Base-by-base conservation (phyloP, 164 flowering plant genomes). In the Nymphaea colorata region DNA sequence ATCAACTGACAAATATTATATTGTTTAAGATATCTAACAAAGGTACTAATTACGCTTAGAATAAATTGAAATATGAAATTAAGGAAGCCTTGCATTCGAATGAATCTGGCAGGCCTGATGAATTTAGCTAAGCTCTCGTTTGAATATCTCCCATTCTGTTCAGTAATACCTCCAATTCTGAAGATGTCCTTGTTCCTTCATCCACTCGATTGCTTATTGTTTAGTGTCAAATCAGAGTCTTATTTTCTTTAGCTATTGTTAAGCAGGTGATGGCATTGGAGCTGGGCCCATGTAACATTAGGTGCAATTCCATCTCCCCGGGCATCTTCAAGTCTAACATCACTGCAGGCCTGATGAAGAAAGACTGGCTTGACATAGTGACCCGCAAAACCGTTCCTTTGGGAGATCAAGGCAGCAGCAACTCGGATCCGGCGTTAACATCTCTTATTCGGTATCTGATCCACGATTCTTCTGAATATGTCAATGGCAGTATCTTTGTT, bases 271-370 rank as follows among this genome's bases (percentile, higher is more conserved):
- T 82, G 81, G 78, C 81, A 12, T 4, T 82, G 65, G 83, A 79
- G 80, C 59, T 82, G 61, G 85, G 83, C 36, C 67, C 14, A 41
- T 62, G 69, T 53, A 76, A 75, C 41, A 82, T 80, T 64, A 71
- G 83, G 65, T 81, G 78, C 63, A 80, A 82, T 62, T 69, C 82
- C 3, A 77, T 80, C 64, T 62, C 77, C 25, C 85, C 83, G 7
- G 83, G 81, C n/a, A 41, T 80, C 15, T 80, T 80, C 68, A 76
- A 70, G 70, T 82, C 85, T 25, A 82, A 76, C 71, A 82, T 78
- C 62, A 80, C 82, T 3, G 71, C 75, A 62, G 70, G 65, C 2
- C 82, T 78, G 15, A 70, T 78, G 73, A 66, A 72, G 67, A 82
- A 82, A 67, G 68, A 75, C 4, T 82, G 85, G 85, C 76, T 82